These are phyloP conservation scores for Moniliella sp. DNA, from an alignment of 1,284 basidiomycete species.

Conservation along the genomic window DNA sequence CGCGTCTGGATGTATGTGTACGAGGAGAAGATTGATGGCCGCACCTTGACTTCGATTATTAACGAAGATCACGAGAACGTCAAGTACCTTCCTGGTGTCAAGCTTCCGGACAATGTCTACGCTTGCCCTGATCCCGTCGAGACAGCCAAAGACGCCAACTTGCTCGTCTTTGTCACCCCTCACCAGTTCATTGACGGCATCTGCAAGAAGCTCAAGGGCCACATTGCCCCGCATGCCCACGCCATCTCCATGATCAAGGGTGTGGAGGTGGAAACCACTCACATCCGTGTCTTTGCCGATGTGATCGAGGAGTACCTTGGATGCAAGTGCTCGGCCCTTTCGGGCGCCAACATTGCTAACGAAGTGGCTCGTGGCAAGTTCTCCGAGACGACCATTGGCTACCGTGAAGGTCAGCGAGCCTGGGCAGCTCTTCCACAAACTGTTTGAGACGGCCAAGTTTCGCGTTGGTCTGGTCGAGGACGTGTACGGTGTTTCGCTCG, in stretches of 20 bases:
- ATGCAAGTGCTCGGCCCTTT: constrained; percentile 39
- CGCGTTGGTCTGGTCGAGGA: constrained; percentile 41
- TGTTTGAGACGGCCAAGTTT: constrained; percentile 39
- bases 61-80: constrained; percentile 41
- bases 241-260: constrained; percentile 35
- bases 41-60: constrained; percentile 41
- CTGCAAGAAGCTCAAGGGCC: constrained; percentile 22
- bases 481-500: constrained; percentile 41
- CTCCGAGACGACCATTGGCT: constrained; percentile 43
- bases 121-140: constrained; percentile 39
- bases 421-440: constrained; percentile 28
- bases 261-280: constrained; percentile 33
- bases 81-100: constrained; percentile 40
- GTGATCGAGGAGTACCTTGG: constrained; percentile 40
- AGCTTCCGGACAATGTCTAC: constrained; percentile 40
- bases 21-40: constrained; percentile 36
- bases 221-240: constrained; percentile 19
- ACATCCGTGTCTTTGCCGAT: constrained; percentile 42
- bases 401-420: constrained; percentile 31
- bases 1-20: constrained; percentile 27
- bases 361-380: constrained; percentile 40
- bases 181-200: constrained; percentile 37
- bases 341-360: constrained; percentile 44
- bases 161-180: constrained; percentile 42
- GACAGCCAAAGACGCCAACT: constrained; percentile 40